Evolutionary conservation across 495 filamentous ascomycete genomes (phyloP).

Genomic region (Elaphomyces granulatus): DNA sequence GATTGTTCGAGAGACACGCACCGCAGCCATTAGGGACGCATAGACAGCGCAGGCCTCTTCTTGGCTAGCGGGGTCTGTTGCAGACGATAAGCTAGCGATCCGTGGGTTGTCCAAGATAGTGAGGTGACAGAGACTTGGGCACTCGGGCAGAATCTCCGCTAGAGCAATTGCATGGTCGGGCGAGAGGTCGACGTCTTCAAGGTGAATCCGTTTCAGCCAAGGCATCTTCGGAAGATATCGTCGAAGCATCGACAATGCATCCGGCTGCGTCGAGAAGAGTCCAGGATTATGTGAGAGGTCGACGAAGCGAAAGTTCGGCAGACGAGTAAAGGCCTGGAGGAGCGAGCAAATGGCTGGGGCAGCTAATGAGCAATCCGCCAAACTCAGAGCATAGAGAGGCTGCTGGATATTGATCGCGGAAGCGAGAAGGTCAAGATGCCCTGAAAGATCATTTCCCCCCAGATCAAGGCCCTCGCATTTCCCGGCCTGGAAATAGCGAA

Average conservation of each 20-base stretch:
- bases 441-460: constrained; percentile 73
- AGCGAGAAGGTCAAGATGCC: constrained; percentile 53
- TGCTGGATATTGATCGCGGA: constrained; percentile 44
- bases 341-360: constrained; percentile 57
- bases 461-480: constrained; percentile 82
- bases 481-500: constrained; percentile 54
- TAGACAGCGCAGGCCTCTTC: constrained; percentile 93
- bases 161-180: constrained; percentile 80
- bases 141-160: constrained; percentile 79
- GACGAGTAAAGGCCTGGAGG: constrained; percentile 54
- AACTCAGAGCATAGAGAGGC: constrained; percentile 64
- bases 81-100: constrained; percentile 51
- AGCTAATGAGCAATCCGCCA: constrained; percentile 75
- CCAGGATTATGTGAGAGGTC: constrained; percentile 81
- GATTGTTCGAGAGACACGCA: constrained; percentile 66
- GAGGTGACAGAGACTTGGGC: constrained; percentile 67
- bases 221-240: constrained; percentile 73
- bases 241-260: constrained; percentile 58
- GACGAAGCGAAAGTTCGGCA: constrained; percentile 72
- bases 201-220: constrained; percentile 71
- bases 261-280: constrained; percentile 62
- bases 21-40: constrained; percentile 79
- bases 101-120: constrained; percentile 74
- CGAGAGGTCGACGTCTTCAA: constrained; percentile 72
- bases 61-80: constrained; percentile 53